These are phyloP conservation scores for Leishmania lainsoni DNA, from an alignment of 208 protist species.

Conservation along the genomic window DNA sequence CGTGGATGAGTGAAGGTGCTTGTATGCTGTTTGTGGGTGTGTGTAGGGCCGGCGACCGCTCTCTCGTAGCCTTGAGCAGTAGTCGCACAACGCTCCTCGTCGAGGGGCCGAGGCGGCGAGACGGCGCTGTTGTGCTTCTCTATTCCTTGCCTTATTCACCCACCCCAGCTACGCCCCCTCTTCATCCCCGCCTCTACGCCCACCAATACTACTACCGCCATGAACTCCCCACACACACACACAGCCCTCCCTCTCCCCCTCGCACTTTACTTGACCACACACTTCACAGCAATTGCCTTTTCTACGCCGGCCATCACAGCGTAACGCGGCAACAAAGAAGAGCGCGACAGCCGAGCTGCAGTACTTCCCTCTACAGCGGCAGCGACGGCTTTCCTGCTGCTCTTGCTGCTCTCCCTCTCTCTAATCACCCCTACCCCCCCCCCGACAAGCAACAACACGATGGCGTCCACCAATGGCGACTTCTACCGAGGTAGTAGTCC, in stretches of 20 bases:
- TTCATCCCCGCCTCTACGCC: not conserved
- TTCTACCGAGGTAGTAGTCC: not conserved
- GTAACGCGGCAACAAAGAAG: not conserved
- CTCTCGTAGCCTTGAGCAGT: not conserved
- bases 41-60: not conserved
- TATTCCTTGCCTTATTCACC: not conserved
- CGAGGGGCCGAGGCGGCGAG: not conserved
- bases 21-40: not conserved
- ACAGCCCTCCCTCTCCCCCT: not conserved
- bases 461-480: not conserved
- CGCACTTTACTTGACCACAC: not conserved
- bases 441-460: not conserved
- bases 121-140: not conserved
- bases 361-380: not conserved
- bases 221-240: not conserved
- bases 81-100: not conserved
- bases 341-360: not conserved
- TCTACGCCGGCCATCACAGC: not conserved
- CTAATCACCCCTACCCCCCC: not conserved
- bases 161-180: not conserved
- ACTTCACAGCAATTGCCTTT: not conserved
- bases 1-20: not conserved
- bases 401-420: not conserved
- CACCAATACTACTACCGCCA: not conserved
- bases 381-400: slow-evolving; percentile 2